A percentile compares a stretch with the other conserved stretches of the same genome.
Evolutionary conservation across 371 early-diverging fungal genomes (phyloP).

Genomic region (Mucor racemosus): DNA sequence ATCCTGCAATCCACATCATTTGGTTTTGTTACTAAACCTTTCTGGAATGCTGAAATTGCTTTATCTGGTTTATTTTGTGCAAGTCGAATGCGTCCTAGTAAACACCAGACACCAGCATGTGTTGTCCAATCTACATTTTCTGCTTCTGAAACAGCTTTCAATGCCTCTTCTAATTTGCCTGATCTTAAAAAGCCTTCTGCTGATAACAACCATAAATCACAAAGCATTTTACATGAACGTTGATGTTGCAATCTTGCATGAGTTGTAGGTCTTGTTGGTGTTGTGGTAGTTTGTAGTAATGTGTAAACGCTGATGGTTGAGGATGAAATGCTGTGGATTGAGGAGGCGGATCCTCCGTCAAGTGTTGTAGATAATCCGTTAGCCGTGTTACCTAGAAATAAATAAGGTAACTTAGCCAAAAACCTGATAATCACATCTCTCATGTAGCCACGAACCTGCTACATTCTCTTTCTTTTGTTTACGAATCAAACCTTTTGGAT

Average conservation of each 20-base stretch:
- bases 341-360: not conserved
- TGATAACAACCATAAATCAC: slow-evolving; percentile 63
- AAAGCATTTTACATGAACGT: slow-evolving; percentile 35
- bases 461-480: not conserved
- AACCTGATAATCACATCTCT: no score
- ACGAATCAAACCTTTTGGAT: slow-evolving; percentile 14
- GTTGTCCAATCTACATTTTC: slow-evolving; percentile 60
- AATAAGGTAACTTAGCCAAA: no score
- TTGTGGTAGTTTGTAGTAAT: slow-evolving; percentile 17
- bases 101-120: slow-evolving; percentile 62
- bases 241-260: slow-evolving; percentile 33
- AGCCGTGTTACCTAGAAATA: not conserved
- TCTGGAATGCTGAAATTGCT: slow-evolving; percentile 57
- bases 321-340: slow-evolving; percentile 16
- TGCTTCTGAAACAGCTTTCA: slow-evolving; percentile 68
- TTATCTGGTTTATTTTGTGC: slow-evolving; percentile 44
- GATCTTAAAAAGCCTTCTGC: slow-evolving; percentile 60
- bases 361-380: not conserved
- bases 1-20: slow-evolving; percentile 51
- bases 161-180: slow-evolving; percentile 63
- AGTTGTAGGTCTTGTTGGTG: slow-evolving; percentile 21
- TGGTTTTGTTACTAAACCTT: slow-evolving; percentile 54
- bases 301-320: slow-evolving; percentile 32
- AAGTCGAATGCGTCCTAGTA: slow-evolving; percentile 54
- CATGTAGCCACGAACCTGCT: not conserved